Evolutionary conservation across 164 flowering plant genomes (phyloP).

Genomic region (Nelumbo lutea): DNA sequence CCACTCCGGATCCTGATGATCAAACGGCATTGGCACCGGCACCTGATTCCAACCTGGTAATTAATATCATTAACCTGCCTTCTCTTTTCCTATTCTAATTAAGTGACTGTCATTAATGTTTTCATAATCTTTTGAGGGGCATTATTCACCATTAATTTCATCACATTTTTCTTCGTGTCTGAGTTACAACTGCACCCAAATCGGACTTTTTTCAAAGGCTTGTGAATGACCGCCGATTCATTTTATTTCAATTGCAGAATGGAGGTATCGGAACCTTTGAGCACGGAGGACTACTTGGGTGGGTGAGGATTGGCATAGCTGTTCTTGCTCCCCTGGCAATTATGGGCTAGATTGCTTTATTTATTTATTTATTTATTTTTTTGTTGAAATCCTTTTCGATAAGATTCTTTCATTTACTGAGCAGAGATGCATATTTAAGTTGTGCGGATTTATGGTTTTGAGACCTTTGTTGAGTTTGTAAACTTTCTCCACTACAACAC

Average conservation of each 20-base stretch:
- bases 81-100: not conserved
- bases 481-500: too few relatives aligned
- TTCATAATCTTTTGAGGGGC: too few relatives aligned
- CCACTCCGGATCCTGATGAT: slow-evolving; percentile 26
- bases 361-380: not conserved
- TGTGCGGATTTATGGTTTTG: too few relatives aligned
- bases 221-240: not conserved
- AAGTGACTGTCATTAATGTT: too few relatives aligned
- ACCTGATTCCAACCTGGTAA: slow-evolving; percentile 36
- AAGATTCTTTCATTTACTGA: slow-evolving; percentile 7
- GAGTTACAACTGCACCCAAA: too few relatives aligned
- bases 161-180: too few relatives aligned
- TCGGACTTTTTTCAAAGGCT: not conserved
- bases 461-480: too few relatives aligned
- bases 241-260: slow-evolving; percentile 31
- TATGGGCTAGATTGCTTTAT: slow-evolving; percentile 18
- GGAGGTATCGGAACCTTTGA: slow-evolving; percentile 26
- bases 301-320: slow-evolving; percentile 26
- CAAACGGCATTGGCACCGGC: slow-evolving; percentile 47
- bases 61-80: too few relatives aligned
- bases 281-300: slow-evolving; percentile 21
- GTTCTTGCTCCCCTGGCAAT: slow-evolving; percentile 23
- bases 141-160: too few relatives aligned
- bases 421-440: not conserved
- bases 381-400: not conserved